Conservation (phyloP, 164 flowering plant genomes). For the Litsea cubeba region DNA sequence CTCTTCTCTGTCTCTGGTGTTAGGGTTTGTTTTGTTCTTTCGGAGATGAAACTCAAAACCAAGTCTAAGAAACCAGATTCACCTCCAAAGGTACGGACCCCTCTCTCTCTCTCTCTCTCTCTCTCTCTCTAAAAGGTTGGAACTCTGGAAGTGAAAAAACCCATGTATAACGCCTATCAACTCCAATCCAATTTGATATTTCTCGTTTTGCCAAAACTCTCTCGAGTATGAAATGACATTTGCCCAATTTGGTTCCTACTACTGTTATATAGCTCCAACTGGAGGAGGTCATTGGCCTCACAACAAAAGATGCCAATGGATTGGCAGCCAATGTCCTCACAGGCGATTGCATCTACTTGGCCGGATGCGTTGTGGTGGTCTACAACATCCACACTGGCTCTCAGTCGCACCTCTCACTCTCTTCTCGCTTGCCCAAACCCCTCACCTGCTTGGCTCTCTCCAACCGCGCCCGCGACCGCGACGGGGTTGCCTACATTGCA, state of each 20-base stretch:
- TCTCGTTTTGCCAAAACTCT: background rate
- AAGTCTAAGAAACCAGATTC: conserved; percentile 28
- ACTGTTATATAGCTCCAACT: conserved; percentile 37
- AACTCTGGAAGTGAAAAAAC: background rate
- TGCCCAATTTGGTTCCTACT: background rate
- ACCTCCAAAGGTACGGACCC: conserved; percentile 31
- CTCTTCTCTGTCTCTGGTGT: background rate
- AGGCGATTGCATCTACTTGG: conserved; percentile 48
- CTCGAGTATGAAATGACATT: background rate
- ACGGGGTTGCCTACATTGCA: conserved; percentile 44
- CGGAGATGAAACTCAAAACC: conserved; percentile 21
- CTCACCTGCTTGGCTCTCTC: conserved; percentile 64
- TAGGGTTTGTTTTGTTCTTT: background rate
- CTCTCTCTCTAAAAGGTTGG: background rate
- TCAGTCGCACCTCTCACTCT: conserved; percentile 53
- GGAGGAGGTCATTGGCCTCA: conserved; percentile 60
- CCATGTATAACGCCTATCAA: too few species aligned
- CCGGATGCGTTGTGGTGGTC: conserved; percentile 67
- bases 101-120: too few species aligned
- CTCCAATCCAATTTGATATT: background rate
- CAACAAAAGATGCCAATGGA: conserved; percentile 53
- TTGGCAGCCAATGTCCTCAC: conserved; percentile 39
- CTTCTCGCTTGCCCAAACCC: conserved; percentile 54
- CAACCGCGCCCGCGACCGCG: background rate
- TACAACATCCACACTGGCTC: conserved; percentile 42